Base-by-base conservation (phyloP, 108 stramenopile genomes). In the Cylindrotheca fusiformis region DNA sequence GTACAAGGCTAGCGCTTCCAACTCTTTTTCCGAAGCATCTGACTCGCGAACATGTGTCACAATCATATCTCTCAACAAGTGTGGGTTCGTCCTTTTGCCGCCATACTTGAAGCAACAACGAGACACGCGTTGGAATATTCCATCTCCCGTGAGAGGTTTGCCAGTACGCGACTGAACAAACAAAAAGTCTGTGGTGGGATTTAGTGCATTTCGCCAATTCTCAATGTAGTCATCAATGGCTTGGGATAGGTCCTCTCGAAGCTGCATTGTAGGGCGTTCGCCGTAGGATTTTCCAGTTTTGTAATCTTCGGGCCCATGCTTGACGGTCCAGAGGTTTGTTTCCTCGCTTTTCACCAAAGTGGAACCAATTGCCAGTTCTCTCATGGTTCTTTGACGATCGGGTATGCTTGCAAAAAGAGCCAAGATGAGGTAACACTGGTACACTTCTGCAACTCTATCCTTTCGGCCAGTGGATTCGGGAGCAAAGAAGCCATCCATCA, bases 251-350 rank as follows among this genome's bases (percentile, higher is more conserved):
- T 69, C 71, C 48, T 55, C 53, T 0, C 78, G 26, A 41, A 93
- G 55, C n/a, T 73, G 80, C 17, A 93, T 65, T 0, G 86, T 74
- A 22, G 88, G 85, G 41, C 91, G 73, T 63, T 93, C 88, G 58
- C 88, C 92, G 53, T 93, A 93, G 18, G 81, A 71, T 30, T 80
- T 77, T 8, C 92, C 92, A 1, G 92, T 93, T 58, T 93, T 93
- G 75, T 93, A 93, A 58, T 88, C 81, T 4, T 85, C 84, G 1
- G 83, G 84, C 4, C 78, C 84, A 60, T 93, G 92, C 32, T 85
- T 82, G 50, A 93, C 76, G 0, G 58, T 47, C 86, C 86, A 93
- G 28, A 57, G 60, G 4, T 60, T 53, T 1, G 48, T 60, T n/a
- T 65, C 53, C 10, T 51, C 50, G n/a, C 71, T 74, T 28, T 75